Base-by-base conservation (phyloP, 1,139 yeast species). In the Kluyveromyces marxianus region DNA sequence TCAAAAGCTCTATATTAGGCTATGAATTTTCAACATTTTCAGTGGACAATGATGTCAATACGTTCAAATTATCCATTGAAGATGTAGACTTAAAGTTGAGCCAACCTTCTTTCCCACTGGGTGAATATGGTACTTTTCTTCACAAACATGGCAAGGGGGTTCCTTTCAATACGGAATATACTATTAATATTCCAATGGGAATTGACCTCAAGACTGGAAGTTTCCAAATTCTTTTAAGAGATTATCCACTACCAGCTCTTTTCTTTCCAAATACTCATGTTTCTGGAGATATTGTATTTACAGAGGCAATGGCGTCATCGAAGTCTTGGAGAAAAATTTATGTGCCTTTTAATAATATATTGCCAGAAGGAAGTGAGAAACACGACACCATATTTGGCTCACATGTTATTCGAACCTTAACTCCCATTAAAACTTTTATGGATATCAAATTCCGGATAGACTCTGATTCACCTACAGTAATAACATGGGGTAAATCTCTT, bases 401-500 rank as follows among this genome's bases (percentile, higher is more conserved):
- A 75, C 49, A 80, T 83, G 54, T 82, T 85, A 3, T 72, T 77
- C 50, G 77, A 83, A 7, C 68, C 1, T 49, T 63, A 46, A 63
- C 63, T 34, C 73, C 94, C 0, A 79, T 86, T 28, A 87, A 88
- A 58, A 67, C 83, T 40, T 83, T 71, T 58, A 74, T 87, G 1
- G 83, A 83, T 50, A 63, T 86, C 51, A 63, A 67, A 8, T 70
- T 84, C 36, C 63, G 63, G 5, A 75, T 84, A 38, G 68, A 70
- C 44, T 74, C 90, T 0, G 63, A 70, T 25, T 58, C 65, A 3
- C 83, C 96, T 0, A 76, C 89, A 0, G 69, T 86, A 37, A 76
- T 86, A 42, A 80, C 87, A 0, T 88, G 96, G 95, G 94, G 95
- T 26, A 82, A 81, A 44, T 82, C 87, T 2, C 76, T 81, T 54